Evolutionary conservation across 192 early-diverging fungal species (phyloP).

Genomic region (Podila epicladia): DNA sequence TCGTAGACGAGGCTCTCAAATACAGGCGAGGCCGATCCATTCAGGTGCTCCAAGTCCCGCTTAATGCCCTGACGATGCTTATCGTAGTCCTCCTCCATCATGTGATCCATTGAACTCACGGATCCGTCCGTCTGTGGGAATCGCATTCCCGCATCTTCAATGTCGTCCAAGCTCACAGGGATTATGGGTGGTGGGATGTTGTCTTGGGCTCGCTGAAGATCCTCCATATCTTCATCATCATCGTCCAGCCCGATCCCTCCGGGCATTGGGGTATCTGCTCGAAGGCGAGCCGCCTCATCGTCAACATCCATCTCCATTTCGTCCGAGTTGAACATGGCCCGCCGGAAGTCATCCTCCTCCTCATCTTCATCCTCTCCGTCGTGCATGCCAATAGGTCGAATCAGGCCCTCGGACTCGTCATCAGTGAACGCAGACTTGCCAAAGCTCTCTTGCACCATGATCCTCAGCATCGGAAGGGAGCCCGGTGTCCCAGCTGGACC

Average conservation of each 20-base stretch:
- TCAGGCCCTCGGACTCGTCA: constrained; percentile 5
- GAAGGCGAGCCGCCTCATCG: constrained; percentile 37
- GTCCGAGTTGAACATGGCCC: constrained; percentile 50
- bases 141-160: constrained; percentile 1
- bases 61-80: constrained; percentile 15
- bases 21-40: constrained; percentile 15
- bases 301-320: constrained; percentile 52
- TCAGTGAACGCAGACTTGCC: constrained; percentile 6
- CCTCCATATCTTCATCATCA: constrained; percentile 40
- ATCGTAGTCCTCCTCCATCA: constrained; percentile 1
- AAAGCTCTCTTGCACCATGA: constrained; percentile 33
- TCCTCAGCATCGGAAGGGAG: constrained; percentile 10
- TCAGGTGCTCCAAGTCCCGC: constrained; percentile 27
- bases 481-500: constrained; percentile 5
- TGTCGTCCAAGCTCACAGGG: constrained; percentile 22
- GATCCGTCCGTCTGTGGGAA: neutral
- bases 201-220: constrained; percentile 41
- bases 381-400: constrained; percentile 36
- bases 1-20: constrained; percentile 38
- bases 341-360: constrained; percentile 43
- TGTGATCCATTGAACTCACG: neutral
- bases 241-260: constrained; percentile 46
- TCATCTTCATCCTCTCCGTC: constrained; percentile 48
- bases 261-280: constrained; percentile 48
- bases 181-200: constrained; percentile 35